Conservation (phyloP, 2,329 filamentous ascomycete species). For the Aureobasidium namibiae region DNA sequence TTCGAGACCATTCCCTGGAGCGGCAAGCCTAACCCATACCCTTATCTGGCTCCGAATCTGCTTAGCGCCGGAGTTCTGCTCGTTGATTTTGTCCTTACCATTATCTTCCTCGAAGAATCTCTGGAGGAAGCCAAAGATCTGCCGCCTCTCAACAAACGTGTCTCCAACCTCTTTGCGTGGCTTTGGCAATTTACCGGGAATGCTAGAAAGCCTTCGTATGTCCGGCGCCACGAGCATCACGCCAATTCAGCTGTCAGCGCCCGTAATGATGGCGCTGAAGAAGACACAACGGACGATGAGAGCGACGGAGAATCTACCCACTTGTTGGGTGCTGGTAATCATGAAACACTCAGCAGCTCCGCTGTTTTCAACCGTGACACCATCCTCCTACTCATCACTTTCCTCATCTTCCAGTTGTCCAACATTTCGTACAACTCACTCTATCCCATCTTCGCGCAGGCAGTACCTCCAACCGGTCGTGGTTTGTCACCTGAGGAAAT, state of each 20-base stretch:
- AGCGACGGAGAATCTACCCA: constrained; percentile 25
- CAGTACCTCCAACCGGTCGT: constrained; percentile 66
- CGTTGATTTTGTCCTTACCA: constrained; percentile 63
- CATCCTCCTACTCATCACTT: constrained; percentile 70
- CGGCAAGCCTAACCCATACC: constrained; percentile 52
- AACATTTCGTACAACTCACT: constrained; percentile 95
- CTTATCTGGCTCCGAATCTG: constrained; percentile 79
- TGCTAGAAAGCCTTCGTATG: constrained; percentile 47
- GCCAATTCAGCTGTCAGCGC: constrained; percentile 15
- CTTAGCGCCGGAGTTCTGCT: constrained; percentile 64
- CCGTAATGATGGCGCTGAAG: constrained; percentile 22
- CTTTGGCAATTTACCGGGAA: constrained; percentile 61
- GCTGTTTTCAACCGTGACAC: constrained; percentile 73
- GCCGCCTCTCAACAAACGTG: constrained; percentile 50
- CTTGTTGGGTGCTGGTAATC: constrained; percentile 17
- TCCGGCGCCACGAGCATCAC: constrained; percentile 31
- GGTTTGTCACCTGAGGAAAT: constrained; percentile 69
- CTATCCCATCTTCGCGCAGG: constrained; percentile 85
- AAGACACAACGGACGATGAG: constrained; percentile 31
- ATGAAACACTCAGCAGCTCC: constrained; percentile 44
- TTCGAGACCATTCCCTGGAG: constrained; percentile 51
- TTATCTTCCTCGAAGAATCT: constrained; percentile 82
- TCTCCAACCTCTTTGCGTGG: constrained; percentile 56
- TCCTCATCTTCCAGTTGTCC: constrained; percentile 85
- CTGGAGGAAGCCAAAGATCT: constrained; percentile 57